Percentiles rank a stretch among this genome's conserved stretches.
These are phyloP conservation scores for Pyrus pyrifolia DNA, from an alignment of 306 rosid genomes.

Conservation along the genomic window DNA sequence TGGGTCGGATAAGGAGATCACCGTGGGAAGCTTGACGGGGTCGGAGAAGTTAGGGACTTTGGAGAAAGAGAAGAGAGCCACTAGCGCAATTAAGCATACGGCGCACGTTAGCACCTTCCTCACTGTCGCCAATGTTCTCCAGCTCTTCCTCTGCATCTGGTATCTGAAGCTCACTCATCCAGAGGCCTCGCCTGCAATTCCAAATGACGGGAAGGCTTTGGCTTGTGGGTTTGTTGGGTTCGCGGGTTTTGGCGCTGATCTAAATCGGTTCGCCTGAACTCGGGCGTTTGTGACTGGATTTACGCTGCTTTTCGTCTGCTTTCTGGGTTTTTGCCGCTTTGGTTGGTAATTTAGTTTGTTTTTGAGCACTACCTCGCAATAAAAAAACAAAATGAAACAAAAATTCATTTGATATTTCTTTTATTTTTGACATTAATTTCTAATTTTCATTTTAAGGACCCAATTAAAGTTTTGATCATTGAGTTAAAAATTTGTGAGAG, in stretches of 20 bases:
- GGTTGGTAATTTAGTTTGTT: background rate
- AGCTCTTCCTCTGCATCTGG: conserved; percentile 59
- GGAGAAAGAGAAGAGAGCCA: conserved; percentile 56
- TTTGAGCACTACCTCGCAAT: no score
- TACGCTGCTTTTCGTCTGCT: background rate
- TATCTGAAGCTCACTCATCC: conserved; percentile 1
- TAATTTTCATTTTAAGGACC: no score
- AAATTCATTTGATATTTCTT: no score
- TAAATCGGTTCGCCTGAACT: background rate
- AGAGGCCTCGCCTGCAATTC: background rate
- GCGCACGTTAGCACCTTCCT: conserved; percentile 64
- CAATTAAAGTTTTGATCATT: no score
- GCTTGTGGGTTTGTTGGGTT: background rate
- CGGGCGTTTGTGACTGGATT: background rate
- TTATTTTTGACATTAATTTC: no score
- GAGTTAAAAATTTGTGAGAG: no score
- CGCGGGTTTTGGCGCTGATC: background rate
- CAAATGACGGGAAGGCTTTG: background rate
- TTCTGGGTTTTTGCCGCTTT: background rate
- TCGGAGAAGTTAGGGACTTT: conserved; percentile 52
- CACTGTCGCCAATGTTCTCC: conserved; percentile 34
- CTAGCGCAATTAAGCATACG: conserved; percentile 39
- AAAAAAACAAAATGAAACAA: no score
- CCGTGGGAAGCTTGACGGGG: conserved; percentile 56
- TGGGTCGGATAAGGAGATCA: conserved; percentile 9